Base-by-base conservation (phyloP, 805 yeast genomes). In the Wickerhamomyces hampshirensis region DNA sequence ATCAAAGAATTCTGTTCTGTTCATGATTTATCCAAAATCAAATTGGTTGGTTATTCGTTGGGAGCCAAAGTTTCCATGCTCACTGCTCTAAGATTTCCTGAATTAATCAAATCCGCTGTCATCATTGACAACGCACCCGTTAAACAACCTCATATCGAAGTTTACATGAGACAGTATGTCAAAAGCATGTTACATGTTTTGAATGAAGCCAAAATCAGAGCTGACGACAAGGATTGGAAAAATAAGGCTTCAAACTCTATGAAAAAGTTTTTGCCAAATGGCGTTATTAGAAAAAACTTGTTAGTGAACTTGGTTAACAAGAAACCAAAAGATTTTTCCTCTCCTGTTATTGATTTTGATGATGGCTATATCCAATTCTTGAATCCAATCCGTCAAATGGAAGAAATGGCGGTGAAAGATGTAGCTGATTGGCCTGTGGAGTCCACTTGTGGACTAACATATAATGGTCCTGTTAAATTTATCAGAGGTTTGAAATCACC, bases 201-300 rank as follows among this genome's bases (percentile, higher is more conserved):
- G 44, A 84, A 84, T 68, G 80, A 86, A 48, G 47, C 49, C 7
- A 45, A 43, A 15, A 54, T 58, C 23, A 40, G 34, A 18, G 47
- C 55, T 12, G 41, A 37, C 13, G 58, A 56, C 37, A 53, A 55
- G 35, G 52, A 50, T 24, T 52, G 60, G 61, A 94, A 96, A 33
- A 87, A 89, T 51, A 91, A 91, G 70, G 96, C 96, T 38, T 81
- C 91, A 40, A 84, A 85, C 59, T 75, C 91, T 63, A 80, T 86
- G 59, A 89, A 88, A 61, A 89, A 86, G 69, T 93, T 88, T 65
- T 84, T 91, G 68, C 98, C 98, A 46, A 93, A 91, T 71, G 55
- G 47, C 14, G 44, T 51, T 13, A 43, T 48, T 15, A 54, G 72
- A 37, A 43, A 57, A 34, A 70, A 69, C 37, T 47, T 71, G 31